Base-by-base conservation (phyloP, 345 rosid species). In the Trapa bicornis region DNA sequence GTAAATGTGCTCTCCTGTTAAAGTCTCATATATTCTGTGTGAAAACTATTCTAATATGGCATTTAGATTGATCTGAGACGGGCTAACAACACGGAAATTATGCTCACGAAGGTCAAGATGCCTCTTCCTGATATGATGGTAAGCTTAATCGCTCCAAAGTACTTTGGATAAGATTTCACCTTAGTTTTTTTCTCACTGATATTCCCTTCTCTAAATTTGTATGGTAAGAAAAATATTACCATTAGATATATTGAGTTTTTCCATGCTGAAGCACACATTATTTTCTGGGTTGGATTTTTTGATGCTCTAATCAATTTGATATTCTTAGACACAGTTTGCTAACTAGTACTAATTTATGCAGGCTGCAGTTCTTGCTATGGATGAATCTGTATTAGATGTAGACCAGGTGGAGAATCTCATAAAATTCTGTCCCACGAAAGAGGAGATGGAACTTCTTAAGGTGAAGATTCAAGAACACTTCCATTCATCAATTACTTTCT, bases 41-140 rank as follows among this genome's bases (percentile, higher is more conserved):
- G 45, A 9, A 4, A 16, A 33, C 17, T 29, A 22, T 60, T 77
- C 52, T 65, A 71, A 11, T 72, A 33, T 54, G 39, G 36, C 53
- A 33, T 86, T 74, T 77, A 95, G 99, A 67, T 95, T 76, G 99
- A 95, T 66, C 79, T 95, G 74, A 82, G 99, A 77, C 89, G 99
- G 82, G 97, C 99, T 73, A 84, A 95, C 78, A 95, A 95, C 86
- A 95, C 97, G 53, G 97, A 95, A 83, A 94, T 94, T 73, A 94
- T 95, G 99, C 99, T 95, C 74, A 95, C 99, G 52, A 95, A 95
- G 85, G 96, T 95, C 58, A 95, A 95, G 87, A 95, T 95, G 99
- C 96, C 96, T 12, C 90, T 95, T 65, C 75, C 97, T 65, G 97
- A 95, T 81, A 91, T 95, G 99, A 95, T 91, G 99, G 99, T 95